Evolutionary conservation across 73 alveolate species (phyloP).

Genomic region (Breviolum minutum): DNA sequence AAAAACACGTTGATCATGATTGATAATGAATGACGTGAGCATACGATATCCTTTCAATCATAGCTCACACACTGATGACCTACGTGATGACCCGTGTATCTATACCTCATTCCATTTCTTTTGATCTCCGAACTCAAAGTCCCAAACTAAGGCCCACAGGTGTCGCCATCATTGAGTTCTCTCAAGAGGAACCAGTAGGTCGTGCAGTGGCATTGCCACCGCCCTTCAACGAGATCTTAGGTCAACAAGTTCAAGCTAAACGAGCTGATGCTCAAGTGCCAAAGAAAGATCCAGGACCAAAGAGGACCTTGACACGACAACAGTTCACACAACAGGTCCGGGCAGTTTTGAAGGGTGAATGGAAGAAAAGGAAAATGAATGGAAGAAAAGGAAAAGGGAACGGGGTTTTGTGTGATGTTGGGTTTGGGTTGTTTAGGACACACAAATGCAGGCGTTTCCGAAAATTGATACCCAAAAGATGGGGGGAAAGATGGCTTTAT

Average conservation of each 20-base stretch:
- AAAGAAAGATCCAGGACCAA: slow-evolving; percentile 88
- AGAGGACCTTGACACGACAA: slow-evolving; percentile 75
- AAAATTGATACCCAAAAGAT: too few relatives aligned
- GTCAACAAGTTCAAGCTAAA: slow-evolving; percentile 1
- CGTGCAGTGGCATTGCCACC: slow-evolving; percentile 59
- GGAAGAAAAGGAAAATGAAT: too few relatives aligned
- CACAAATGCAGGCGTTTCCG: too few relatives aligned
- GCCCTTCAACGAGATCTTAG: slow-evolving; percentile 75
- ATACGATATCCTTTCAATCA: too few relatives aligned
- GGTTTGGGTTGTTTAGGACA: not conserved
- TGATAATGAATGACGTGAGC: too few relatives aligned
- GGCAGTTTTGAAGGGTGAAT: not conserved
- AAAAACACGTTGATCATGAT: too few relatives aligned
- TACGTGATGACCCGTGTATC: not conserved
- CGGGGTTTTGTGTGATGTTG: too few relatives aligned
- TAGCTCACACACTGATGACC: too few relatives aligned
- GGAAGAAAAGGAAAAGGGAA: too few relatives aligned
- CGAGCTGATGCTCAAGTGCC: slow-evolving; percentile 65
- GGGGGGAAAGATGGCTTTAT: not conserved
- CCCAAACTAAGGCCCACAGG: slow-evolving; percentile 39
- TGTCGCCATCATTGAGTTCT: slow-evolving; percentile 76
- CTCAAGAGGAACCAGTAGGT: slow-evolving; percentile 74
- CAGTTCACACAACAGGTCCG: slow-evolving; percentile 54
- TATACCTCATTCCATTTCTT: not conserved
- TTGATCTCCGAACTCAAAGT: not conserved